Evolutionary conservation across 805 yeast species (phyloP), one percentile per base, ranked within the genome.

Genomic region (Candida yuanshanica): DNA sequence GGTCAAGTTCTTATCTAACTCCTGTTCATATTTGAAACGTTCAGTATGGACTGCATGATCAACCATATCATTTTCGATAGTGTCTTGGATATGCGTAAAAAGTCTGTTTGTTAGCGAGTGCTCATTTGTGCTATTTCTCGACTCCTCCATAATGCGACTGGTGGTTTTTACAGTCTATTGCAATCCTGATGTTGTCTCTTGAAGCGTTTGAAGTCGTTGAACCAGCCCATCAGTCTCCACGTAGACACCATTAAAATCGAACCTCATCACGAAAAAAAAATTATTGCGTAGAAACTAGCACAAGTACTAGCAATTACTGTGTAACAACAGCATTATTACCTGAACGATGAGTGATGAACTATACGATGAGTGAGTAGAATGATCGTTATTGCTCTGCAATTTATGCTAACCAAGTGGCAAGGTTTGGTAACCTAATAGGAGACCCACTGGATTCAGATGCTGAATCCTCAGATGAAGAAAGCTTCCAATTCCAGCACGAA

Each of bases 21-120:
- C 84, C 55, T 82, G 89, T 49, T 81, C 81, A 57, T 85, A 84
- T 41, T 77, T 76, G 66, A 84, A 82, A 51, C 79, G 83, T 48
- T 83, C 89, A 12, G 82, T 77, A 9, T 72, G 73, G 11, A 51
- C 53, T 7, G 35, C 52, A 16, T 55, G 51, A 38, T 65, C 70
- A 37, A 61, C 58, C 16, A 62, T 49, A 25, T 50, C 53, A 35
- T 47, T 44, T 25, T 51, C 53, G 31, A 53, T 48, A 18, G 52
- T 49, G 22, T 50, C 51, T 3, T 48, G 48, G 20, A 50, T 48
- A 17, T 51, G 48, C 22, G 38, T 45, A 36, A 51, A 20, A 14
- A 53, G 46, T 24, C 51, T 37, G 24, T 45, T 39, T 7, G 46
- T 39, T 22, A 43, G 41, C 20, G 46, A 34, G 22, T 20, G 17